phyloP scores from a whole-genome alignment of 768 basidiomycete species.

The Gautieria morchelliformis region DNA sequence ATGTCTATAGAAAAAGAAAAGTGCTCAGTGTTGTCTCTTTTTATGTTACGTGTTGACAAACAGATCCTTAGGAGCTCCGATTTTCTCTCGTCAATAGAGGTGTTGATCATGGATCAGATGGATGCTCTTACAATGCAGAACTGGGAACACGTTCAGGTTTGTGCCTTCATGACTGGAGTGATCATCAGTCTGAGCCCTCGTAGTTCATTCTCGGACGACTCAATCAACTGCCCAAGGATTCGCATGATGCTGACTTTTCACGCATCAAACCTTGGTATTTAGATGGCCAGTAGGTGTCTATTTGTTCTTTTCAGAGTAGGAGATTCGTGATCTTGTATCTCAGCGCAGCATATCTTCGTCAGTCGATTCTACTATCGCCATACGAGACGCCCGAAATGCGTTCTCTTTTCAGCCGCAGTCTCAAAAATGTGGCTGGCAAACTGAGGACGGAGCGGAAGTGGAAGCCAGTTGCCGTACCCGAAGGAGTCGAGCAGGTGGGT shows the following conservation, averaged over 20 bases:
- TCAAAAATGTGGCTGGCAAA: constrained; percentile 84
- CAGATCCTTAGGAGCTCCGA: constrained; percentile 55
- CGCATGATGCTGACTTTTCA: constrained; percentile 91
- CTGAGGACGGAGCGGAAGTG: constrained; percentile 60
- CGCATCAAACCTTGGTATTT: constrained; percentile 98
- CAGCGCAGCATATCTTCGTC: constrained; percentile 80
- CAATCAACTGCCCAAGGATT: constrained; percentile 87
- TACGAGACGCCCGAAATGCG: constrained; percentile 88
- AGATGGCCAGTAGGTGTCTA: constrained; percentile 72
- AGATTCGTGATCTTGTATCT: constrained; percentile 2
- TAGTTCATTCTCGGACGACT: constrained; percentile 81
- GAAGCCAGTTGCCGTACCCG: constrained; percentile 67
- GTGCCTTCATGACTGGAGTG: constrained; percentile 9
- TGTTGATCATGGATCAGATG: constrained; percentile 85
- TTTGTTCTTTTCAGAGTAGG: background rate
- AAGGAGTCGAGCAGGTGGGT: constrained; percentile 72
- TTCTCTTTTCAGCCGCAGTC: constrained; percentile 58
- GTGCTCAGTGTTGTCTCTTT: constrained; percentile 34
- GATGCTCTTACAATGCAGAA: constrained; percentile 97
- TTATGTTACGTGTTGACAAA: background rate
- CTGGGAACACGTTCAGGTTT: constrained; percentile 94
- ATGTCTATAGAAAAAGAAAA: constrained; percentile 92
- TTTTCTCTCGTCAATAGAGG: constrained; percentile 88
- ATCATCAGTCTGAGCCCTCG: background rate
- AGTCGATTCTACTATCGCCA: constrained; percentile 78